phyloP scores from a whole-genome alignment of 2,329 filamentous ascomycete species.

The Aurifilum marmelostoma region DNA sequence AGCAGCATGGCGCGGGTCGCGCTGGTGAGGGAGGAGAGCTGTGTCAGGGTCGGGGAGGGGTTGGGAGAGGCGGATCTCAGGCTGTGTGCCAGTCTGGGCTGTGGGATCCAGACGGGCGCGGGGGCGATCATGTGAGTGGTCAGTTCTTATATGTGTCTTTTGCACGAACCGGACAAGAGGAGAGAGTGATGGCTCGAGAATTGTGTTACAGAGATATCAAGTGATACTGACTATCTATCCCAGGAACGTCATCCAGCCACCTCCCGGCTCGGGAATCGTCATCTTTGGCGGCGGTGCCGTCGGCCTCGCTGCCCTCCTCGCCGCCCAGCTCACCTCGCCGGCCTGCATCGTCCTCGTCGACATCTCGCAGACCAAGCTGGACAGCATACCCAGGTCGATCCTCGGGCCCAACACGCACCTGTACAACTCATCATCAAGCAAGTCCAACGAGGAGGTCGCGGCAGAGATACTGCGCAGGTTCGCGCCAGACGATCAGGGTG shows the following conservation, averaged over 20 bases:
- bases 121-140: slow-evolving; percentile 17
- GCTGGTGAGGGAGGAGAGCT: slow-evolving; percentile 22
- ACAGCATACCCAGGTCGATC: slow-evolving; percentile 18
- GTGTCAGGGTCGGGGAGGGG: slow-evolving; percentile 18
- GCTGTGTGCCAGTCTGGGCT: slow-evolving; percentile 23
- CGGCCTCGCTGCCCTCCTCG: slow-evolving; percentile 22
- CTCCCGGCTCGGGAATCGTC: slow-evolving; percentile 14
- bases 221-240: not conserved
- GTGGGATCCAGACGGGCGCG: slow-evolving; percentile 25
- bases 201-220: too few relatives aligned
- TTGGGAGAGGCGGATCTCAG: slow-evolving; percentile 16
- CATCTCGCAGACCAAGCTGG: slow-evolving; percentile 20
- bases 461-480: not conserved
- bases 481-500: not conserved
- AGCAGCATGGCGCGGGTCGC: slow-evolving; percentile 24
- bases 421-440: not conserved
- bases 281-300: slow-evolving; percentile 26
- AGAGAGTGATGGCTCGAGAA: too few relatives aligned
- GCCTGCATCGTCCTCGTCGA: slow-evolving; percentile 21
- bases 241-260: slow-evolving; percentile 24
- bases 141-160: too few relatives aligned
- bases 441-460: slow-evolving; percentile 16
- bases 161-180: too few relatives aligned
- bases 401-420: slow-evolving; percentile 8
- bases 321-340: slow-evolving; percentile 15